Base-by-base conservation (phyloP, 2,329 filamentous ascomycete species). In the Gliomastix tumulicola region DNA sequence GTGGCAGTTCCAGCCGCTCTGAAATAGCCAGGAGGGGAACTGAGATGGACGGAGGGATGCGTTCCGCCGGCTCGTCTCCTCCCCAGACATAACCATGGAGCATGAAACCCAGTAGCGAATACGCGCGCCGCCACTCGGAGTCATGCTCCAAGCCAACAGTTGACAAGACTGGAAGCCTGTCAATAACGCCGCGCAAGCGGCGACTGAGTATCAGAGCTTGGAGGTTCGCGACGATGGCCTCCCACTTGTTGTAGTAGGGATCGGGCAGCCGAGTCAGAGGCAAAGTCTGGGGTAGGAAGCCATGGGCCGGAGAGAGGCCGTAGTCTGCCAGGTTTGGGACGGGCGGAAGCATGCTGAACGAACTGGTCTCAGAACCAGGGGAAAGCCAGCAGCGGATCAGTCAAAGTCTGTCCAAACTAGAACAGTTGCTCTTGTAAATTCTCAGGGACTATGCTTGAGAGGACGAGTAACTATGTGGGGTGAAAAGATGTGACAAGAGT, bases 21-120 rank as follows among this genome's bases (percentile, higher is more conserved):
- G 86, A 90, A 32, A 94, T 74, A 45, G 81, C 66, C 35, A 94
- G 69, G 46, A 97, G 75, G 1, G 92, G 92, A 21, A 89, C 75
- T 6, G 90, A 87, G 44, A 98, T 78, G 40, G 87, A 70, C 19
- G 85, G 79, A 32, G 92, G 92, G 35, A 98, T 64, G 36, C 72
- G 69, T 54, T 94, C 88, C 47, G 76, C 74, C 32, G 92, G 89
- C 49, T 70, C 76, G 52, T 94, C 84, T 59, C 88, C 90, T 53
- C 88, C 87, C 92, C 92, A 98, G 55, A 98, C 87, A 65, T 97
- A 98, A 47, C 82, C 85, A 65, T 98, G 90, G 23, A 88, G 76
- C 62, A 97, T 88, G 63, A 97, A 96, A 41, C 80, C 84, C 39
- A 98, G 72, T 37, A 96, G 72, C 41, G 84, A 84, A 65, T 97